Base-by-base conservation (phyloP, 2,329 filamentous ascomycete species). In the Cladosporium sp. region DNA sequence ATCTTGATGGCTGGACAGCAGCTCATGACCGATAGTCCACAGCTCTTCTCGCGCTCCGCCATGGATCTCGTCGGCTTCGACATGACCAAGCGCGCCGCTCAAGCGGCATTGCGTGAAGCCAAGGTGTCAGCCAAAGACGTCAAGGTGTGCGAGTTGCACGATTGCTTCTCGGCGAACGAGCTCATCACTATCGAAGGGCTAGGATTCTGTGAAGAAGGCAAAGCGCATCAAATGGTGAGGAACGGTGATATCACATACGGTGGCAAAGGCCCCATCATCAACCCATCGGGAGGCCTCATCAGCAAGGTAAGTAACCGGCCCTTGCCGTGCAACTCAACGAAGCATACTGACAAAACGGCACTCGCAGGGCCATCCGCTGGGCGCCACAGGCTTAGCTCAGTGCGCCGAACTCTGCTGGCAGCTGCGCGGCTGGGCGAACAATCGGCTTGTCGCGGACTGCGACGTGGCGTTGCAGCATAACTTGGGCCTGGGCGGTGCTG, bases 141-240 rank as follows among this genome's bases (percentile, higher is more conserved):
- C 70, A 88, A 90, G 74, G 91, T 98, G 21, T 92, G 92, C 75
- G 94, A 98, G 81, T 83, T 98, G 67, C 94, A 98, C 79, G 94
- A 98, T 81, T 98, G 94, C 82, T 98, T 98, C 85, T 93, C 89
- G 16, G 89, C 93, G 39, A 98, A 98, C 78, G 92, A 98, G 82
- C 91, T 98, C 89, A 86, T 96, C 61, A 89, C 89, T 2, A 88
- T 98, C 61, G 94, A 98, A 75, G 91, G 91, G 0, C 84, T 98
- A 0, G 93, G 92, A 2, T 85, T 98, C 10, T 76, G 84, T 36
- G 88, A 88, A 66, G 86, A 85, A 21, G 94, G 94, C 13, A 93
- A 92, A 77, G 94, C 94, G 0, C 93, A 97, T 77, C 92, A 97
- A 79, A 88, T 97, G 79, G 92, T 98, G 30, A 88, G 93, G 58